Percentiles rank a stretch among this genome's conserved stretches.
phyloP scores from a whole-genome alignment of 192 early-diverging fungal genomes.

The Pilaira anomala region DNA sequence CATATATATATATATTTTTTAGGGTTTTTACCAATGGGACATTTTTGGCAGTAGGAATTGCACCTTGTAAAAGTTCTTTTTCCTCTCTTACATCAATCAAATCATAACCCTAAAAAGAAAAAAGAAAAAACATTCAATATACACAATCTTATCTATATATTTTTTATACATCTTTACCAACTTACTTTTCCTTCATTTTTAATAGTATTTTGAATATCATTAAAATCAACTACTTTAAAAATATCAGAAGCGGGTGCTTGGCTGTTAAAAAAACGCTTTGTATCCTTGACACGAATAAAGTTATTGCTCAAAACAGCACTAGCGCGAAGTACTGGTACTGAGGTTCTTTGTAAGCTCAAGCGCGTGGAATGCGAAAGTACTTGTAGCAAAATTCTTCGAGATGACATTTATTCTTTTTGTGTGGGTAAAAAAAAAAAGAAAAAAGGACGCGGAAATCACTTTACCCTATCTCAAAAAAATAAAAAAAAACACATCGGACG shows the following conservation, averaged over 20 bases:
- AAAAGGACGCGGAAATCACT: too few relatives aligned
- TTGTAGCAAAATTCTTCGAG: slow-evolving; percentile 3
- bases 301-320: not conserved
- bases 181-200: slow-evolving; percentile 21
- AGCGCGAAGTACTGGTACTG: not conserved
- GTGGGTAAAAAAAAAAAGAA: not conserved
- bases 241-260: not conserved
- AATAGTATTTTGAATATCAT: slow-evolving; percentile 15
- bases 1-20: not conserved
- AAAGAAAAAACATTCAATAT: too few relatives aligned
- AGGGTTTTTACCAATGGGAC: slow-evolving; percentile 55
- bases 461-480: too few relatives aligned
- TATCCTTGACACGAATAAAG: not conserved
- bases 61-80: slow-evolving; percentile 56
- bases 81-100: slow-evolving; percentile 71
- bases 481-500: too few relatives aligned
- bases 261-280: not conserved
- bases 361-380: not conserved
- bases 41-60: slow-evolving; percentile 64
- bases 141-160: too few relatives aligned
- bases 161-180: too few relatives aligned
- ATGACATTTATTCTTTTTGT: not conserved
- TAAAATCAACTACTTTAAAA: slow-evolving; percentile 21
- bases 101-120: slow-evolving; percentile 36
- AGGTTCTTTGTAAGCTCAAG: not conserved